Evolutionary conservation across 2,329 filamentous ascomycete genomes (phyloP).

Genomic region (Zymoseptoria pseudotritici): DNA sequence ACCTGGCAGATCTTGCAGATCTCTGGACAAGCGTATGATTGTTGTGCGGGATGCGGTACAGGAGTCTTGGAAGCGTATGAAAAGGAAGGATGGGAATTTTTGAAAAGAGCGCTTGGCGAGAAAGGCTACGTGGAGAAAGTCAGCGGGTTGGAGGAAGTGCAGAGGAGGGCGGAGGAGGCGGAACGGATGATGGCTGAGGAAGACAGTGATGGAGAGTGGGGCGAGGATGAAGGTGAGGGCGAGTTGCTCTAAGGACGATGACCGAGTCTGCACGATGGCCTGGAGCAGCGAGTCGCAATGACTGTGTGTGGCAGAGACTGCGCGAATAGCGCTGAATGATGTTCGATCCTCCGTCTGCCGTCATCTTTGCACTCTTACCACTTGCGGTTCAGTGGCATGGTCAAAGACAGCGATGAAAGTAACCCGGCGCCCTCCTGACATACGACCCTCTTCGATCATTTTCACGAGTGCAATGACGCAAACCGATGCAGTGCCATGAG

Average conservation of each 20-base stretch:
- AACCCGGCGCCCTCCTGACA: no score
- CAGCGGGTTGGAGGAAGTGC: conserved; percentile 64
- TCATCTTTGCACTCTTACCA: no score
- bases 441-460: no score
- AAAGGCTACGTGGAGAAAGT: conserved; percentile 73
- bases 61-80: conserved; percentile 62
- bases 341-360: no score
- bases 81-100: conserved; percentile 65
- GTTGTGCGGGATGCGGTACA: conserved; percentile 72
- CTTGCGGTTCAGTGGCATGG: no score
- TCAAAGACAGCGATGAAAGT: no score
- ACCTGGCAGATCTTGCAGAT: conserved; percentile 69
- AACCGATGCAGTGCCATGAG: no score
- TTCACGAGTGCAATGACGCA: no score
- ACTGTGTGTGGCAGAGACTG: no score
- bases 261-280: background rate
- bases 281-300: background rate
- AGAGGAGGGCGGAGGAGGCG: conserved; percentile 41
- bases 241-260: conserved; percentile 16
- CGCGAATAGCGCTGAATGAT: no score
- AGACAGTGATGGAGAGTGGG: conserved; percentile 47
- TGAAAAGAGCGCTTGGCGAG: conserved; percentile 65
- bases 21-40: conserved; percentile 66
- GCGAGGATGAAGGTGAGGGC: conserved; percentile 46
- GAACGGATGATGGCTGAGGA: conserved; percentile 54